phyloP scores from a whole-genome alignment of 2,329 filamentous ascomycete genomes.

The Colletotrichum gigasporum region DNA sequence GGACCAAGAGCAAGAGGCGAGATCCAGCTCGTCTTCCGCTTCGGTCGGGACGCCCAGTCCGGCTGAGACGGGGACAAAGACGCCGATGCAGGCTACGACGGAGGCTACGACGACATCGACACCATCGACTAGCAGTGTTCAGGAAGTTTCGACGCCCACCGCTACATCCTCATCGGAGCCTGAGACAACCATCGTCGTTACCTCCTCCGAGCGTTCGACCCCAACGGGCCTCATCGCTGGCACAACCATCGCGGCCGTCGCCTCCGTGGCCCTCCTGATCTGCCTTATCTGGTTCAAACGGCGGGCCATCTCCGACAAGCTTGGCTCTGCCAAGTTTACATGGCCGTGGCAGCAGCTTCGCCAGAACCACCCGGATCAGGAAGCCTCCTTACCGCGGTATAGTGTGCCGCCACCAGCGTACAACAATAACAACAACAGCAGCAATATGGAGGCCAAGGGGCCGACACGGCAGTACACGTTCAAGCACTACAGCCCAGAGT shows the following conservation, averaged over 20 bases:
- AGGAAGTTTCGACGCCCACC: background rate
- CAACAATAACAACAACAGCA: no score
- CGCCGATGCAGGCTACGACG: no score
- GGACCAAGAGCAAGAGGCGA: constrained; percentile 51
- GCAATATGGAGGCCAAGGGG: background rate
- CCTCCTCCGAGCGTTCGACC: background rate
- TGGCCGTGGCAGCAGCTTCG: constrained; percentile 20
- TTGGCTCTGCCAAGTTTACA: constrained; percentile 3
- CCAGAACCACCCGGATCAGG: background rate
- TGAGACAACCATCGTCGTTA: background rate
- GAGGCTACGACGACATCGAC: background rate
- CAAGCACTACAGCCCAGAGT: constrained; percentile 29
- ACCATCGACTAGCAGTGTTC: background rate
- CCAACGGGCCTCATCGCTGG: constrained; percentile 18
- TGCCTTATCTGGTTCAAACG: constrained; percentile 26
- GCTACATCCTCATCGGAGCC: background rate
- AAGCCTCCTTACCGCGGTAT: constrained; percentile 18
- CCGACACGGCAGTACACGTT: constrained; percentile 5
- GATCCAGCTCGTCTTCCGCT: no score
- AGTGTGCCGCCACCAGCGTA: constrained; percentile 21
- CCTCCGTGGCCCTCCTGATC: constrained; percentile 15
- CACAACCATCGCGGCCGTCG: constrained; percentile 20
- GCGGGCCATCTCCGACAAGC: constrained; percentile 19
- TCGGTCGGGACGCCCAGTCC: background rate
- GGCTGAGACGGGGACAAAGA: background rate